Base-by-base conservation (phyloP, 495 filamentous ascomycete genomes). In the Aspergillus bertholletiae region DNA sequence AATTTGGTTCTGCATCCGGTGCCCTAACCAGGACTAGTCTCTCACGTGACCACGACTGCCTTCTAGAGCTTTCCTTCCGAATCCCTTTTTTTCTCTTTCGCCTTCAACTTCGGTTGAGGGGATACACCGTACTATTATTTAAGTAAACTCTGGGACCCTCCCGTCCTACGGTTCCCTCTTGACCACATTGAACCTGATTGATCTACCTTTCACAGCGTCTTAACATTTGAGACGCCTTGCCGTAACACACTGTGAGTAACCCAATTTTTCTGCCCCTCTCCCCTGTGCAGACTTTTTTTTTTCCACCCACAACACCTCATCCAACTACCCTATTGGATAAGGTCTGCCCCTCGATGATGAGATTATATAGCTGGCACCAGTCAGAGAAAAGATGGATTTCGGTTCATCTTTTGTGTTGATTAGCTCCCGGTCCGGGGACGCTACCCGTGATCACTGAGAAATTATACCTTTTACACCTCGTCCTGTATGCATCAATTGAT, bases 331-430 rank as follows among this genome's bases (percentile, higher is more conserved):
- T 8, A 28, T 26, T 12, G 45, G 3, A 51, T 39, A 32, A 21
- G 28, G 6, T 7, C 47, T n/a, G 21, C 44, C 17, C 52, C 49
- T 49, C 61, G 50, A 78, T 78, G 74, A 78, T 74, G 74, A 78
- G 62, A 78, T 55, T 53, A 54, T 55, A 61, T 66, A 76, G 74
- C 74, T 78, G 74, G 74, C 74, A 78, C 74, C 74, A 78, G 74
- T 78, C 74, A 71, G 68, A 76, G 41, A 49, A 66, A 56, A 58
- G 68, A 65, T 62, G 58, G 58, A 17, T 57, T 50, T 59, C 55
- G 58, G 54, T 59, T 62, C 51, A 51, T 55, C 53, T 44, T 57
- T 53, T 53, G 45, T 76, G 73, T 67, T 73, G 73, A 76, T 61
- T 64, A 75, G 66, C 65, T 67, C 68, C 46, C 40, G 63, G 60